These are phyloP conservation scores for Piper betle DNA, from an alignment of 164 flowering plant genomes.

Conservation along the genomic window DNA sequence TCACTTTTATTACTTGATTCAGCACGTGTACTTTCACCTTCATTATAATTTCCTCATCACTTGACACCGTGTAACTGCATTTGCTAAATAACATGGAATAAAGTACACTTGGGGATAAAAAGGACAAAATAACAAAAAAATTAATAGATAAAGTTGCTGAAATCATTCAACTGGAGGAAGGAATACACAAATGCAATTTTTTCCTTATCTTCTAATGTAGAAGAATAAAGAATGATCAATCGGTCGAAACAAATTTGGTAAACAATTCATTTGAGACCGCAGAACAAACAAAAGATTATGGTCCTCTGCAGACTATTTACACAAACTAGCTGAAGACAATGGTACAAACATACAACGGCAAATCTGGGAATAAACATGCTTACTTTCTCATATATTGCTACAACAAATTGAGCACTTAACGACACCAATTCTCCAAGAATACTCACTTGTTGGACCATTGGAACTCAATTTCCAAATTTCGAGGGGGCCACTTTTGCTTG, in stretches of 20 bases:
- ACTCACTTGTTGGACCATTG: conserved; percentile 80
- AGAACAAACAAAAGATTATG: background rate
- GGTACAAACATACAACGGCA: background rate
- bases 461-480: conserved; percentile 91
- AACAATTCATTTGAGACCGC: background rate
- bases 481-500: conserved; percentile 82
- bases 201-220: too few relatives aligned
- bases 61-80: too few relatives aligned
- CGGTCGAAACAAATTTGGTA: background rate
- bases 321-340: background rate
- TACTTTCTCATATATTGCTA: background rate
- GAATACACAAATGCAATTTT: too few relatives aligned
- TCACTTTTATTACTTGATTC: too few relatives aligned
- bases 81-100: too few relatives aligned
- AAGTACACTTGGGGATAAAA: too few relatives aligned
- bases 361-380: background rate
- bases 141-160: too few relatives aligned
- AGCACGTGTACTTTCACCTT: too few relatives aligned
- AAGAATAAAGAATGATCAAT: background rate
- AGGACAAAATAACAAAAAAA: too few relatives aligned
- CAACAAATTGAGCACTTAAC: background rate
- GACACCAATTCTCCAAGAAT: background rate
- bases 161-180: too few relatives aligned
- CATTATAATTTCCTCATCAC: too few relatives aligned
- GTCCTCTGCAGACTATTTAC: background rate